Evolutionary conservation across 208 protist genomes (phyloP).

Genomic region (Crithidia acanthocephali): DNA sequence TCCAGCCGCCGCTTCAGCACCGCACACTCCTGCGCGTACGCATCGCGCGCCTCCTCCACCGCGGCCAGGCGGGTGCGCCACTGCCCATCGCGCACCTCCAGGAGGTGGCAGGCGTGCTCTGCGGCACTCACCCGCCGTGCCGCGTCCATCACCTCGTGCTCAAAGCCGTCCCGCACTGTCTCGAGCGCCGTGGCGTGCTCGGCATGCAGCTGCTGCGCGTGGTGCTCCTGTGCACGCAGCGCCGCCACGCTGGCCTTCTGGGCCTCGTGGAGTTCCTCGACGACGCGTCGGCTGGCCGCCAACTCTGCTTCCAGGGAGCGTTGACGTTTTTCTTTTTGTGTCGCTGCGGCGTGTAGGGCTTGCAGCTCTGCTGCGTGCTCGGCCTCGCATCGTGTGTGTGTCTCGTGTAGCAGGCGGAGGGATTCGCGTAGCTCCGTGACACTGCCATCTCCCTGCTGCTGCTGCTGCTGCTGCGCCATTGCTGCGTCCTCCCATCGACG

Average conservation of each 20-base stretch:
- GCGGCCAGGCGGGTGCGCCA: slow-evolving; percentile 9
- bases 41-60: slow-evolving; percentile 1
- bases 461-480: background rate
- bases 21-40: slow-evolving; percentile 12
- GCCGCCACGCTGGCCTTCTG: background rate
- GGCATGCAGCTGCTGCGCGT: background rate
- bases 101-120: slow-evolving; percentile 11
- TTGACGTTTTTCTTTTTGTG: background rate
- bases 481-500: background rate
- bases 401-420: background rate
- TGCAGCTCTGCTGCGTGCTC: background rate
- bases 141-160: slow-evolving; percentile 13
- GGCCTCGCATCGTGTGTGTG: background rate
- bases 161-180: background rate
- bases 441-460: background rate
- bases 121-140: slow-evolving; percentile 15
- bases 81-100: slow-evolving; percentile 7
- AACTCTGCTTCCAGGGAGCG: background rate
- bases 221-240: background rate
- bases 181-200: background rate
- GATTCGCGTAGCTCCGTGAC: background rate
- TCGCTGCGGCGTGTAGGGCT: background rate
- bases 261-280: background rate
- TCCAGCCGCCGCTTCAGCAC: slow-evolving; percentile 14
- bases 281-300: background rate